phyloP scores from a whole-genome alignment of 495 filamentous ascomycete species.

The Penicillium lagena region DNA sequence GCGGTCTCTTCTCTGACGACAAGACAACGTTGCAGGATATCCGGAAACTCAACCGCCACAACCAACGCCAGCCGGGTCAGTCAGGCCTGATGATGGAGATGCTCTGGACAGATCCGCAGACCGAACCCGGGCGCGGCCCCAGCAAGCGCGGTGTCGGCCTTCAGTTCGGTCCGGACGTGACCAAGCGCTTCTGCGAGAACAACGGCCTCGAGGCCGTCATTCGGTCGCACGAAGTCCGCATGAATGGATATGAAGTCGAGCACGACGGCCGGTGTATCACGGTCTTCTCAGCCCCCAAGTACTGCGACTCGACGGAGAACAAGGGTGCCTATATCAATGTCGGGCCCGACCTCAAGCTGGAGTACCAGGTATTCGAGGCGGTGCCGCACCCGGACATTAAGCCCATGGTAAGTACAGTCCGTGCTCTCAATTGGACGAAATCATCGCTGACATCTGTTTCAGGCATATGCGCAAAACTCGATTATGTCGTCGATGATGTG shows the following conservation, averaged over 20 bases:
- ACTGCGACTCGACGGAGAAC: conserved; percentile 97
- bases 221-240: conserved; percentile 93
- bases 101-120: conserved; percentile 97
- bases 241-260: conserved; percentile 97
- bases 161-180: conserved; percentile 95
- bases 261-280: conserved; percentile 96
- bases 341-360: conserved; percentile 81
- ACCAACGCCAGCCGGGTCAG: conserved; percentile 93
- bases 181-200: conserved; percentile 91
- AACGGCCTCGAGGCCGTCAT: conserved; percentile 95
- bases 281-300: conserved; percentile 97
- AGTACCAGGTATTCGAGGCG: conserved; percentile 88
- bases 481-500: conserved; percentile 59
- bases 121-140: conserved; percentile 76
- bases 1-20: conserved; percentile 96
- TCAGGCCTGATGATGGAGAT: conserved; percentile 99
- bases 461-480: conserved; percentile 79
- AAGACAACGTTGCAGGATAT: conserved; percentile 89
- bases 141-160: conserved; percentile 96
- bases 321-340: conserved; percentile 99
- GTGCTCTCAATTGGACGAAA: neutral
- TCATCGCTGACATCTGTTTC: conserved; percentile 19
- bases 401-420: conserved; percentile 69
- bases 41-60: conserved; percentile 83
- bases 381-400: conserved; percentile 92